Base-by-base conservation (phyloP, 768 basidiomycete species). In the Tulasnella calospora region DNA sequence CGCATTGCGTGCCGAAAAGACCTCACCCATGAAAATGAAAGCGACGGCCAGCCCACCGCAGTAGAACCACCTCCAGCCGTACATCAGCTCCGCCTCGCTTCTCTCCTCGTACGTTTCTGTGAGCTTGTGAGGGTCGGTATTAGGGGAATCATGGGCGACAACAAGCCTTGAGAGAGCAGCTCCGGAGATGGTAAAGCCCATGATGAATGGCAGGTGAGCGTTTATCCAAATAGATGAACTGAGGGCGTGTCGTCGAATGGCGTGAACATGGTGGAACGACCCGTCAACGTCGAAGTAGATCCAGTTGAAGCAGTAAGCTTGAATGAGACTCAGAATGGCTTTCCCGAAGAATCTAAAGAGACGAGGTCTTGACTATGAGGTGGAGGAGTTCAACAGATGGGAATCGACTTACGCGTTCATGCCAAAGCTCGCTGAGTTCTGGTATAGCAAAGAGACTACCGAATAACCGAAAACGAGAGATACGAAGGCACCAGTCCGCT, bases 401-500 rank as follows among this genome's bases (percentile, higher is more conserved):
- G 71, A 41, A 44, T 15, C 10, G 36, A 72, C 75, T 21, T 61
- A 76, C 75, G 57, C 61, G 57, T 76, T 76, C 35, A 76, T 33
- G 19, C 75, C 75, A n/a, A 76, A 76, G 38, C 51, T 57, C 21
- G 75, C 75, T 21, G 36, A n/a, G 75, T 76, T 76, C 23, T 80
- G 80, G 57, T 80, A 80, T 15, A 80, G 67, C 13, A 80, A 51
- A 19, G 67, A 23, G 44, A 80, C 71, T 15, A 80, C 79, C 35
- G 78, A 73, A 38, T 80, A 73, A 75, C 83, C 83, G 35, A 83
- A 79, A 6, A 83, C 82, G 55, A 84, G 81, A 73, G 82, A 82
- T n/a, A 84, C 83, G 67, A 84, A 84, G 8, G 84, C 84, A 4
- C 81, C 82, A 23, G 81, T 81, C 21, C 84, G 77, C 57, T 85